Evolutionary conservation across 106 monocot genomes (phyloP).

Genomic region (Dendrobium huoshanense): DNA sequence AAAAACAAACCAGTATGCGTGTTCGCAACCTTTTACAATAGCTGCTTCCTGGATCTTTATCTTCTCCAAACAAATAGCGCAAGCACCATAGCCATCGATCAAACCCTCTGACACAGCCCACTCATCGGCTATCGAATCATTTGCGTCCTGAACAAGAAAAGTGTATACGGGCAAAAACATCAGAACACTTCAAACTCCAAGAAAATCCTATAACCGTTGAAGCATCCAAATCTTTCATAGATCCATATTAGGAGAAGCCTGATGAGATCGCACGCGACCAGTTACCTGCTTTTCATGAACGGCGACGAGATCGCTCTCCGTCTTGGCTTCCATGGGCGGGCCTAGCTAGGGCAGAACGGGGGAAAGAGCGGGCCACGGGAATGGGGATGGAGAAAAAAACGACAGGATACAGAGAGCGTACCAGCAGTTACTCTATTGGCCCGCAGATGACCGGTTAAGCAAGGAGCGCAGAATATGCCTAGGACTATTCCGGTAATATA

Average conservation of each 20-base stretch:
- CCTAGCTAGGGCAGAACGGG: not conserved
- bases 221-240: not conserved
- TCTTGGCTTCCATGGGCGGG: not conserved
- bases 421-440: not conserved
- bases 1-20: conserved; percentile 77
- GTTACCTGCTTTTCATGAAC: not conserved
- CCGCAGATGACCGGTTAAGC: not conserved
- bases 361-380: not conserved
- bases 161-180: not conserved
- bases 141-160: not conserved
- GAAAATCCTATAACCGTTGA: not conserved
- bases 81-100: conserved; percentile 29
- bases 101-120: not conserved
- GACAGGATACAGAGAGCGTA: not conserved
- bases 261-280: not conserved
- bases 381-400: not conserved
- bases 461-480: not conserved
- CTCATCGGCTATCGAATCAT: not conserved
- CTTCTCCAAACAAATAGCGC: conserved; percentile 76
- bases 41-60: conserved; percentile 61
- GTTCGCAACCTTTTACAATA: conserved; percentile 82
- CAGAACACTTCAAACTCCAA: not conserved
- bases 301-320: not conserved
- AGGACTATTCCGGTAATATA: not conserved
- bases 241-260: not conserved